A percentile compares a stretch with the other conserved stretches of the same genome.
phyloP scores from a whole-genome alignment of 495 filamentous ascomycete species.

The Aspergillus leporis region DNA sequence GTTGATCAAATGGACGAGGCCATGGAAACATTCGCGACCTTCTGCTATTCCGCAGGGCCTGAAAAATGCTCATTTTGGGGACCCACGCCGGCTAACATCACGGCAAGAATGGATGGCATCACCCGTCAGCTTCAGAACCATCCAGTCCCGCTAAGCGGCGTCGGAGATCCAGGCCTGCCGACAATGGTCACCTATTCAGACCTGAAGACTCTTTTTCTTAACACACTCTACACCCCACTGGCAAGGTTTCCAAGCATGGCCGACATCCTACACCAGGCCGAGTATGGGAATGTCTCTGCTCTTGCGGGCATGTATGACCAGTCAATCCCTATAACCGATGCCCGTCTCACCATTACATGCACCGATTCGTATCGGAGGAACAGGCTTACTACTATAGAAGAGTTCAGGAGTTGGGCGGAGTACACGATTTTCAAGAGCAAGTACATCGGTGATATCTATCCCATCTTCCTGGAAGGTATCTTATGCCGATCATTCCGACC shows the following conservation, averaged over 20 bases:
- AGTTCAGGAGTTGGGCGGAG: slow-evolving; percentile 15
- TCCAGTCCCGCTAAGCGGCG: slow-evolving; percentile 40
- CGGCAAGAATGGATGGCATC: slow-evolving; percentile 34
- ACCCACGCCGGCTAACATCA: slow-evolving; percentile 38
- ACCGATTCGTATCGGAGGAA: slow-evolving; percentile 19
- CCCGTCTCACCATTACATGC: slow-evolving; percentile 19
- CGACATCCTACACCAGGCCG: slow-evolving; percentile 15
- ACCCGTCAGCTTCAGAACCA: slow-evolving; percentile 35
- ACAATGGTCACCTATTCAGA: slow-evolving; percentile 34
- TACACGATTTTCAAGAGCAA: slow-evolving; percentile 20
- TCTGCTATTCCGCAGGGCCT: slow-evolving; percentile 43
- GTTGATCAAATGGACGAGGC: slow-evolving; percentile 40
- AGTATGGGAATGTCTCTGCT: slow-evolving; percentile 15
- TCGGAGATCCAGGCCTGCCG: slow-evolving; percentile 25
- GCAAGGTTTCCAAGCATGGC: slow-evolving; percentile 18
- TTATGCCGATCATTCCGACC: slow-evolving; percentile 21
- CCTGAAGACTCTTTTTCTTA: slow-evolving; percentile 18
- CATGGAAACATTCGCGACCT: slow-evolving; percentile 36
- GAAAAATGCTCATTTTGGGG: slow-evolving; percentile 40
- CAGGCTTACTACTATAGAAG: slow-evolving; percentile 17
- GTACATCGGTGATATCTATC: slow-evolving; percentile 21
- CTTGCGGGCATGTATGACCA: slow-evolving; percentile 16
- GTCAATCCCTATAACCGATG: slow-evolving; percentile 16
- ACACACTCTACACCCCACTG: slow-evolving; percentile 20
- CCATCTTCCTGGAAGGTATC: slow-evolving; percentile 15